A percentile compares a stretch with the other conserved stretches of the same genome.
Evolutionary conservation across 371 early-diverging fungal genomes (phyloP).

Genomic region (Blakeslea trispora): DNA sequence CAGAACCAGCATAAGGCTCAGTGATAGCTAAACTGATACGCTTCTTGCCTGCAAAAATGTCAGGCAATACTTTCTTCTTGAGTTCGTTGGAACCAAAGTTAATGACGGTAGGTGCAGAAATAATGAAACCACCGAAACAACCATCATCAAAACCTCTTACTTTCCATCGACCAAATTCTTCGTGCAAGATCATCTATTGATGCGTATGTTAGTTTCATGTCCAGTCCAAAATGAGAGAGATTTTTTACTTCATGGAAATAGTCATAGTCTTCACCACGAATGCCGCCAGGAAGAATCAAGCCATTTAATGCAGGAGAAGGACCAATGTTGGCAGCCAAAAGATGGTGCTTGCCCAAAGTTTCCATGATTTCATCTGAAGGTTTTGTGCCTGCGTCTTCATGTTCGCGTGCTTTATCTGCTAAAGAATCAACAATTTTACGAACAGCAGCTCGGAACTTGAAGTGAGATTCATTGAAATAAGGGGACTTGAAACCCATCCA

Average conservation of each 20-base stretch:
- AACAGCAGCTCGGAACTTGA: slow-evolving; percentile 42
- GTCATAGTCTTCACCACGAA: slow-evolving; percentile 64
- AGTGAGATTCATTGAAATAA: slow-evolving; percentile 60
- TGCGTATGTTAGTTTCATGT: slow-evolving; percentile 18
- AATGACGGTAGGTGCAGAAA: slow-evolving; percentile 63
- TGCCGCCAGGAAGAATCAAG: slow-evolving; percentile 48
- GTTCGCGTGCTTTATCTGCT: slow-evolving; percentile 36
- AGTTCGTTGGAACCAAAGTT: slow-evolving; percentile 46
- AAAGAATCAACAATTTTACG: slow-evolving; percentile 45
- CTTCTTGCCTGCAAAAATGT: slow-evolving; percentile 71
- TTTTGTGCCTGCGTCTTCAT: slow-evolving; percentile 47
- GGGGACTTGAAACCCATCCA: slow-evolving; percentile 58
- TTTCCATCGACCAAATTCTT: slow-evolving; percentile 71
- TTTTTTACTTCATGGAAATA: slow-evolving; percentile 67
- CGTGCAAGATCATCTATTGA: slow-evolving; percentile 74
- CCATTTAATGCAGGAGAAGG: slow-evolving; percentile 42
- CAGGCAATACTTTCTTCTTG: slow-evolving; percentile 59
- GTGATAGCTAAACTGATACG: slow-evolving; percentile 76
- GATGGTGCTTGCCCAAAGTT: slow-evolving; percentile 44
- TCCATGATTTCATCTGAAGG: slow-evolving; percentile 52
- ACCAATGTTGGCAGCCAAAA: slow-evolving; percentile 37
- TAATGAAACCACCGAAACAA: slow-evolving; percentile 47
- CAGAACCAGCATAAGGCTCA: slow-evolving; percentile 67
- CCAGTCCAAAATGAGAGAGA: no score
- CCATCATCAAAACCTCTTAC: slow-evolving; percentile 52